Conservation (phyloP, 805 yeast species). For the Lipomyces mesembrius region DNA sequence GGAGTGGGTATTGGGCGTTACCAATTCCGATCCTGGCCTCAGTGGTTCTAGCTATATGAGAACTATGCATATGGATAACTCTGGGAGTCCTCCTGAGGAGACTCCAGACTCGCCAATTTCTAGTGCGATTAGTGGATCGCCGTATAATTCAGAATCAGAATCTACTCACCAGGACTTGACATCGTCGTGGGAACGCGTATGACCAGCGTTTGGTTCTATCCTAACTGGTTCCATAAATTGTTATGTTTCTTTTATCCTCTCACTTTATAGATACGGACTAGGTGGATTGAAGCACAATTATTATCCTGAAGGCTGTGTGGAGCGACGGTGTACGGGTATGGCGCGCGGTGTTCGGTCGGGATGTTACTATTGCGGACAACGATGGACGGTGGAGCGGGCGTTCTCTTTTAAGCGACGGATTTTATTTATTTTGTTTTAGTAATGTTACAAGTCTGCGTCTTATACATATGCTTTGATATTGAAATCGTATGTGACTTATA, state of each 20-base stretch:
- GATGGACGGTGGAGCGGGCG: neutral
- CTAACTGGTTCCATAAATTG: neutral
- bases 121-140: slow-evolving; percentile 32
- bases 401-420: neutral
- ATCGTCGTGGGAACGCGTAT: slow-evolving; percentile 37
- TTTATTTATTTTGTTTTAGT: neutral
- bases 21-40: slow-evolving; percentile 8
- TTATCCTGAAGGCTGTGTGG: neutral
- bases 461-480: neutral
- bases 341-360: neutral
- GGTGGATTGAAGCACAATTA: neutral
- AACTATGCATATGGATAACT: slow-evolving; percentile 18
- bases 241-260: too few species aligned
- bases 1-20: slow-evolving; percentile 35
- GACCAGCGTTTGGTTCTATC: neutral
- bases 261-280: neutral
- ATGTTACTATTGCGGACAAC: neutral
- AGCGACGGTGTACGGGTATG: neutral
- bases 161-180: slow-evolving; percentile 30
- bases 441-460: neutral
- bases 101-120: slow-evolving; percentile 32
- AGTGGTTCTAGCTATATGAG: slow-evolving; percentile 14
- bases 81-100: slow-evolving; percentile 12
- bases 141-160: slow-evolving; percentile 33
- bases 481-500: neutral